A percentile compares a stretch with the other conserved stretches of the same genome.
Conservation (phyloP, 805 yeast genomes). For the Candida golubevii region DNA sequence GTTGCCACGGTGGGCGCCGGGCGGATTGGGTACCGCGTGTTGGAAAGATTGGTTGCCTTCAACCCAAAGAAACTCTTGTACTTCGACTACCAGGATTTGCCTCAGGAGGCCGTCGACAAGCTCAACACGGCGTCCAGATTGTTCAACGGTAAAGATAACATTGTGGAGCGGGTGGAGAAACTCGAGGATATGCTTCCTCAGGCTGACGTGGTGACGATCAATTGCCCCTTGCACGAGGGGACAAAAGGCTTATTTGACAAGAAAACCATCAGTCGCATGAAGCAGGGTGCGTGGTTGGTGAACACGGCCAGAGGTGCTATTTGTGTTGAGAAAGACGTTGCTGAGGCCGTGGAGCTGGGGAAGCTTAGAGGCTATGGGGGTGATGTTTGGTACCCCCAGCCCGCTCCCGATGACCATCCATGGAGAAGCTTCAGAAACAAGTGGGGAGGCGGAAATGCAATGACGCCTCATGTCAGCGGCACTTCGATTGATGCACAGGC, state of each 20-base stretch:
- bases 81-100: constrained; percentile 69
- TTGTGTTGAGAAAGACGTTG: constrained; percentile 67
- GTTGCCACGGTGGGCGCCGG: constrained; percentile 82
- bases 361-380: constrained; percentile 78
- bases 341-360: constrained; percentile 66
- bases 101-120: constrained; percentile 44
- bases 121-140: constrained; percentile 34
- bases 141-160: constrained; percentile 44
- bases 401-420: constrained; percentile 73
- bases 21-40: constrained; percentile 72
- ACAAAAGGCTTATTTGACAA: constrained; percentile 66
- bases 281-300: constrained; percentile 68
- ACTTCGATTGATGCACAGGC: constrained; percentile 77
- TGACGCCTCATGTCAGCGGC: constrained; percentile 82
- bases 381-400: constrained; percentile 84
- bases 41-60: constrained; percentile 68
- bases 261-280: constrained; percentile 61
- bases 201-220: constrained; percentile 72
- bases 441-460: constrained; percentile 67
- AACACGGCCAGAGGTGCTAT: constrained; percentile 85
- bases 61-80: constrained; percentile 70
- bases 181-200: constrained; percentile 62
- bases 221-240: constrained; percentile 71
- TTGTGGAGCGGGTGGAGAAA: constrained; percentile 54
- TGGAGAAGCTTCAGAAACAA: constrained; percentile 69